Evolutionary conservation across 2,329 filamentous ascomycete genomes (phyloP).

Genomic region (Escovopsis sp.): DNA sequence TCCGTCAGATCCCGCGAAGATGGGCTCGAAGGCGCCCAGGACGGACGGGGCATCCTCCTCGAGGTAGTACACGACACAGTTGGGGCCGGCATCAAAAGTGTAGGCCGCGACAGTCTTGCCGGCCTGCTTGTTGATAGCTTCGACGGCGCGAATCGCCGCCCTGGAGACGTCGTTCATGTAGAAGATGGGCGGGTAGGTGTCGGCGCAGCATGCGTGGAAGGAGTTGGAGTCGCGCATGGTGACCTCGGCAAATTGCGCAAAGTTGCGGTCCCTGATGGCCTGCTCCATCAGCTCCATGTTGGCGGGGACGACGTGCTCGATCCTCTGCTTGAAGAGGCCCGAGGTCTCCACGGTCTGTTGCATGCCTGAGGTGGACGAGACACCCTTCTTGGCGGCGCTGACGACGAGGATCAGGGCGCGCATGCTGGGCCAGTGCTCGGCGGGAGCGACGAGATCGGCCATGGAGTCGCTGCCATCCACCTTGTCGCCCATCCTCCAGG

Average conservation of each 20-base stretch:
- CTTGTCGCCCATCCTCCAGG: constrained; percentile 69
- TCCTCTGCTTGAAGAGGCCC: constrained; percentile 67
- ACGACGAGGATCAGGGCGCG: constrained; percentile 82
- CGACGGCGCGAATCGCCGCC: constrained; percentile 76
- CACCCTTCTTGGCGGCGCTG: constrained; percentile 88
- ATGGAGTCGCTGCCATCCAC: constrained; percentile 74
- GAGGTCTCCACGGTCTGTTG: constrained; percentile 91
- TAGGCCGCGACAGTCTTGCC: constrained; percentile 79
- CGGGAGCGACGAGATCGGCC: constrained; percentile 77
- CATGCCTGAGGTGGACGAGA: constrained; percentile 88
- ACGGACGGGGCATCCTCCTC: constrained; percentile 61
- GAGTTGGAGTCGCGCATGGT: constrained; percentile 96
- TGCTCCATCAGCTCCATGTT: constrained; percentile 77
- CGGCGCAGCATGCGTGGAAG: constrained; percentile 89
- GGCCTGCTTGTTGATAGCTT: constrained; percentile 70
- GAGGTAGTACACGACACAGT: constrained; percentile 91
- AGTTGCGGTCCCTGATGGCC: constrained; percentile 65
- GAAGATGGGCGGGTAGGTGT: constrained; percentile 95
- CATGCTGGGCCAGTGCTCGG: constrained; percentile 91
- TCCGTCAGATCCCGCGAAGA: constrained; percentile 49
- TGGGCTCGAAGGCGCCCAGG: constrained; percentile 61
- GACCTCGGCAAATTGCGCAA: constrained; percentile 71
- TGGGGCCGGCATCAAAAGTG: constrained; percentile 94
- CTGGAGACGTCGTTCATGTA: constrained; percentile 93
- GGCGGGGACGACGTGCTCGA: constrained; percentile 61